Evolutionary conservation across 2,329 filamentous ascomycete species (phyloP).

Genomic region (Cyphellophora europaea): DNA sequence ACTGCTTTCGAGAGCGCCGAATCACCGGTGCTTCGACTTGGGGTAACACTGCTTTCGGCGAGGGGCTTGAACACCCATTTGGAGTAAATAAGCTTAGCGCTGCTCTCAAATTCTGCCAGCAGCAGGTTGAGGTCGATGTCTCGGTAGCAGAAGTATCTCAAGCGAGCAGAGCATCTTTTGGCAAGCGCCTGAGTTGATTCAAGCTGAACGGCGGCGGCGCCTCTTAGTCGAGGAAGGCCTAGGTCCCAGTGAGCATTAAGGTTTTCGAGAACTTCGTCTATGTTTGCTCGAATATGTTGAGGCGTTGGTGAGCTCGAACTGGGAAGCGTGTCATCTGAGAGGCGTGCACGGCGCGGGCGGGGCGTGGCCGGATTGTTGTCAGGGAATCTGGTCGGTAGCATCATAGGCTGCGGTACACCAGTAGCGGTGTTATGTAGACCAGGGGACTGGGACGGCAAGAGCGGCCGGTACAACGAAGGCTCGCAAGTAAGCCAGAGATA

Average conservation of each 20-base stretch:
- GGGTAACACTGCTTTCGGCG: slow-evolving; percentile 16
- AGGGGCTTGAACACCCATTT: slow-evolving; percentile 20
- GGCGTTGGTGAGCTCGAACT: slow-evolving; percentile 13
- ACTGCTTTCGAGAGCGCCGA: neutral
- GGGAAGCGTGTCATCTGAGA: no score
- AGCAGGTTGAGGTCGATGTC: slow-evolving; percentile 18
- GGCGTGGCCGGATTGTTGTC: no score
- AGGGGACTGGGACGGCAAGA: no score
- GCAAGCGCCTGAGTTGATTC: slow-evolving; percentile 8
- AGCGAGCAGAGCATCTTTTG: slow-evolving; percentile 20
- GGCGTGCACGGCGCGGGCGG: no score
- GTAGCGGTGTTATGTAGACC: no score
- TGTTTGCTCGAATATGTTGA: slow-evolving; percentile 6
- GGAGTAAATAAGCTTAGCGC: slow-evolving; percentile 16
- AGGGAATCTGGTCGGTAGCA: no score
- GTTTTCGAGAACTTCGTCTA: slow-evolving; percentile 20
- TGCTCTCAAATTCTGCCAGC: slow-evolving; percentile 24
- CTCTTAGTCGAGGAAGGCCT: slow-evolving; percentile 21
- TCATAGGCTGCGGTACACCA: no score
- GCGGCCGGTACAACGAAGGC: no score
- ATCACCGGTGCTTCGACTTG: neutral
- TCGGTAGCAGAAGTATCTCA: slow-evolving; percentile 24
- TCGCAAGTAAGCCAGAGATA: no score
- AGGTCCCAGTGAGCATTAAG: slow-evolving; percentile 27
- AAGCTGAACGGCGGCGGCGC: slow-evolving; percentile 10